Conservation (phyloP, 192 early-diverging fungal species). For the Glomus cerebriforme region DNA sequence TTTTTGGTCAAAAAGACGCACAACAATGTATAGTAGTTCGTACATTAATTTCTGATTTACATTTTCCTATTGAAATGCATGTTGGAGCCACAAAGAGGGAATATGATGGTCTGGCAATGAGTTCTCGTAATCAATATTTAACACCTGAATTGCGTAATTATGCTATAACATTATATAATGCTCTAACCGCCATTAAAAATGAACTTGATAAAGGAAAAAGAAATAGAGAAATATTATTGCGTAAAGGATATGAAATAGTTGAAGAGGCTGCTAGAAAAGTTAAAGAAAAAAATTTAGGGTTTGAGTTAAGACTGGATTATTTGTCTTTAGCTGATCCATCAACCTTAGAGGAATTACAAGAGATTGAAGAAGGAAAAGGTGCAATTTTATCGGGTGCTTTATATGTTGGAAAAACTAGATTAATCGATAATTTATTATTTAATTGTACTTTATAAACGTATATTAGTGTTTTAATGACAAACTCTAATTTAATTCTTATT, state of each 20-base stretch:
- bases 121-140: conserved; percentile 87
- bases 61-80: conserved; percentile 73
- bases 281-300: conserved; percentile 42
- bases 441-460: conserved; percentile 44
- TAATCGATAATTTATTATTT: conserved; percentile 92
- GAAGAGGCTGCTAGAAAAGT: conserved; percentile 44
- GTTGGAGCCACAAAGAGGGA: conserved; percentile 79
- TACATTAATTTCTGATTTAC: conserved; percentile 82
- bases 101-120: conserved; percentile 85
- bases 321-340: conserved; percentile 74
- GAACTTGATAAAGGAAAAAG: conserved; percentile 45
- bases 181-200: conserved; percentile 54
- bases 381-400: conserved; percentile 87
- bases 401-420: conserved; percentile 80
- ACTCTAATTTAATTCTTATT: too few relatives aligned
- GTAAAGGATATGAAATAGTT: conserved; percentile 54
- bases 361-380: conserved; percentile 53
- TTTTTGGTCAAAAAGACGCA: conserved; percentile 97
- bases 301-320: conserved; percentile 79
- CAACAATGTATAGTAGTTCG: conserved; percentile 89
- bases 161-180: conserved; percentile 76
- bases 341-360: conserved; percentile 61
- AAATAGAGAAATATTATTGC: conserved; percentile 48
- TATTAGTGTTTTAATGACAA: too few relatives aligned
- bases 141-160: conserved; percentile 63